Evolutionary conservation across 2,329 filamentous ascomycete species (phyloP).

Genomic region (Aureobasidium uvarum): DNA sequence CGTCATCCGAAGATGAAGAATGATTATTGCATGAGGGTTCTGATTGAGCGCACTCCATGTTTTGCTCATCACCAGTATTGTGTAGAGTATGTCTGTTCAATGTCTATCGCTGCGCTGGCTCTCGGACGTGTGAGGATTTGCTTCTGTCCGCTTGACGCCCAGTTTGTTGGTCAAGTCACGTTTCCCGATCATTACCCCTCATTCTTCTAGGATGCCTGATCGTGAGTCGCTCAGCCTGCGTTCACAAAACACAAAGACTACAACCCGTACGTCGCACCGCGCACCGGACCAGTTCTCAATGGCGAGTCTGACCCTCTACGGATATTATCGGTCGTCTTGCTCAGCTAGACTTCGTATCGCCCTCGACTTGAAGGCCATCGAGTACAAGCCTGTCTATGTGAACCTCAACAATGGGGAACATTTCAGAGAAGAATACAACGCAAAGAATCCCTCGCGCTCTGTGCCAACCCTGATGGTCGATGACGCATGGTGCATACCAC

Average conservation of each 20-base stretch:
- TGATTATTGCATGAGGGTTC: neutral
- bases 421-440: constrained; percentile 45
- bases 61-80: neutral
- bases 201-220: neutral
- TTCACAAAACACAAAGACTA: no score
- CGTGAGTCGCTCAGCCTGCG: no score
- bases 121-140: neutral
- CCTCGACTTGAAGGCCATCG: constrained; percentile 55
- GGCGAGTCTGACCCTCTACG: constrained; percentile 47
- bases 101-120: neutral
- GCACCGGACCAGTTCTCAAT: neutral
- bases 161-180: neutral
- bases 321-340: constrained; percentile 63
- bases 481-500: constrained; percentile 35
- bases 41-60: neutral
- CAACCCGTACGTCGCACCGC: no score
- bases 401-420: constrained; percentile 59
- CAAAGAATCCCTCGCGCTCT: constrained; percentile 54
- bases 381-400: constrained; percentile 50
- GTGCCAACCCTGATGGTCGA: constrained; percentile 55
- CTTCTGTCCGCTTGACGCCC: neutral
- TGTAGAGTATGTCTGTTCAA: neutral
- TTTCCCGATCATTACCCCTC: neutral
- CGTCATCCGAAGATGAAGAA: neutral
- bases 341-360: constrained; percentile 61